Conservation (phyloP, 176 grass and related monocot species). For the Puccinellia tenuiflora region DNA sequence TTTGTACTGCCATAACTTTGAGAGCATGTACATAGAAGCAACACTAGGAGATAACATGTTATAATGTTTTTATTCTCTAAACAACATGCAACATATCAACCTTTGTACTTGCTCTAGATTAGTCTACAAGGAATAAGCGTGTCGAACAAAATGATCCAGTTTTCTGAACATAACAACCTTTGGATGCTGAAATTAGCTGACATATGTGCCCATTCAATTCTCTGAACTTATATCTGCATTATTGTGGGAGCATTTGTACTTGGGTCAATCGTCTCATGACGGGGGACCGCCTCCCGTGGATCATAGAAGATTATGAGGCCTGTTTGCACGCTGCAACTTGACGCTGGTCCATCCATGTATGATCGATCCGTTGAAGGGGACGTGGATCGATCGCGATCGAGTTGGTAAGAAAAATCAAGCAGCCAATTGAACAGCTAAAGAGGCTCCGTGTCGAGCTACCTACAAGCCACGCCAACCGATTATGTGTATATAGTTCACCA, state of each 20-base stretch:
- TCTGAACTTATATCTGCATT: neutral
- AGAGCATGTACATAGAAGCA: too few species aligned
- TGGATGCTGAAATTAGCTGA: neutral
- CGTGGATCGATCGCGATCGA: neutral
- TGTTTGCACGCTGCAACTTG: slow-evolving; percentile 15
- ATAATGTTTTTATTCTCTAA: too few species aligned
- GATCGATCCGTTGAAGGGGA: neutral
- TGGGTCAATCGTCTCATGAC: neutral
- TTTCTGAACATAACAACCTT: too few species aligned
- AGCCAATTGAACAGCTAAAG: neutral
- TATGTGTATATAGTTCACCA: neutral
- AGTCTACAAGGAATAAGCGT: neutral
- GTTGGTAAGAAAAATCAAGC: neutral
- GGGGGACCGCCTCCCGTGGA: slow-evolving; percentile 1
- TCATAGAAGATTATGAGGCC: neutral
- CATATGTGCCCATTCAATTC: neutral
- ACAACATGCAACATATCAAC: too few species aligned
- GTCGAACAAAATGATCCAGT: neutral
- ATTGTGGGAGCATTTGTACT: neutral
- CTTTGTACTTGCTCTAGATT: too few species aligned
- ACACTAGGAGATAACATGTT: too few species aligned
- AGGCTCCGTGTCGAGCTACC: neutral
- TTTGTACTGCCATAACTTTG: too few species aligned
- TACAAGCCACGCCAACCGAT: neutral
- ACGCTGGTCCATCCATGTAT: neutral